Conservation (phyloP, 805 yeast species). For the Spathaspora boniae region DNA sequence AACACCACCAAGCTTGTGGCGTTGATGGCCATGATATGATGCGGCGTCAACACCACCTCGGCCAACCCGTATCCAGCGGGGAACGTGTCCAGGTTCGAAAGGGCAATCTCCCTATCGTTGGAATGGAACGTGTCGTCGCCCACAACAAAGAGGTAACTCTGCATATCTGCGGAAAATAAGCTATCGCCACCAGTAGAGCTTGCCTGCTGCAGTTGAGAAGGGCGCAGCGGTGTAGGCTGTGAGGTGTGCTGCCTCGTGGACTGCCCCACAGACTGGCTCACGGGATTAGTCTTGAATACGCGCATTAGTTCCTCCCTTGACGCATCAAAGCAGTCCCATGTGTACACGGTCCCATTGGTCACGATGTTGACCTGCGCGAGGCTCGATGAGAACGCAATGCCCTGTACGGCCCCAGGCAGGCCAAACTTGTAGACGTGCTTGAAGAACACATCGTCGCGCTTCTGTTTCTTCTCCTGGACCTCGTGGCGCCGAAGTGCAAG, state of each 20-base stretch:
- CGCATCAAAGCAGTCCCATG: slow-evolving; percentile 35
- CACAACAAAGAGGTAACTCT: slow-evolving; percentile 13
- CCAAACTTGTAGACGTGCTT: slow-evolving; percentile 23
- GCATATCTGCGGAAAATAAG: slow-evolving; percentile 15
- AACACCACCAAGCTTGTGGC: too few relatives aligned
- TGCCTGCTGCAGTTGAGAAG: too few relatives aligned
- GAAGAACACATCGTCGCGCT: slow-evolving; percentile 34
- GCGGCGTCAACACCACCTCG: slow-evolving; percentile 24
- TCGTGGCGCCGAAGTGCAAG: slow-evolving; percentile 28
- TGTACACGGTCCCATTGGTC: slow-evolving; percentile 14
- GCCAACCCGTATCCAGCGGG: slow-evolving; percentile 8
- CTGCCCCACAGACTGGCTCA: neutral
- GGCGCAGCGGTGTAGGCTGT: too few relatives aligned
- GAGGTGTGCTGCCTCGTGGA: too few relatives aligned
- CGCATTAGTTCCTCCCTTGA: slow-evolving; percentile 24
- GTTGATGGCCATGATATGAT: slow-evolving; percentile 26
- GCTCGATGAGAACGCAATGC: slow-evolving; percentile 19
- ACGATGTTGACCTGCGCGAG: slow-evolving; percentile 23
- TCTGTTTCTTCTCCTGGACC: slow-evolving; percentile 21
- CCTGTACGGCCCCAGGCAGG: slow-evolving; percentile 13
- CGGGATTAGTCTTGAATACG: slow-evolving; percentile 21
- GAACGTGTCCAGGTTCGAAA: slow-evolving; percentile 16
- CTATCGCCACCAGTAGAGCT: too few relatives aligned
- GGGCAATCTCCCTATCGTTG: slow-evolving; percentile 28
- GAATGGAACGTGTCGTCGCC: slow-evolving; percentile 18